phyloP scores from a whole-genome alignment of 2,329 filamentous ascomycete species.

The Septoria linicola region DNA sequence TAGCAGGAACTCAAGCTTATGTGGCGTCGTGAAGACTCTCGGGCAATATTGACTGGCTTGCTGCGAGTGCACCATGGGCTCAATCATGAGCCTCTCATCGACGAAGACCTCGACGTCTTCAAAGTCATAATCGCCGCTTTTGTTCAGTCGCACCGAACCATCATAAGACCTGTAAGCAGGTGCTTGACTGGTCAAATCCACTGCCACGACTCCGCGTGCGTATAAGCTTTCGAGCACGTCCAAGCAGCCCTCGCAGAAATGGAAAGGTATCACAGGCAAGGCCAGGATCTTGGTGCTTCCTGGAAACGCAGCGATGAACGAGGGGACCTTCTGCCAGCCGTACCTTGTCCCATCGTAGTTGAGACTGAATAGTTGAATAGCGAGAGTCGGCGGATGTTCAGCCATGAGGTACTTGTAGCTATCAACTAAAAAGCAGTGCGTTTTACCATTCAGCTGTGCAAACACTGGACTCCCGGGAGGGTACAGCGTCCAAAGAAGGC shows the following conservation, averaged over 20 bases:
- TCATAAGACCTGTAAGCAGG: slow-evolving; percentile 19
- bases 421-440: slow-evolving; percentile 19
- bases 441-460: slow-evolving; percentile 8
- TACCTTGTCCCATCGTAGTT: slow-evolving; percentile 19
- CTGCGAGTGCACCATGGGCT: slow-evolving; percentile 18
- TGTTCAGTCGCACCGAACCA: slow-evolving; percentile 15
- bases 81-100: slow-evolving; percentile 18
- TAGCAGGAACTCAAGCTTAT: slow-evolving; percentile 20
- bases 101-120: slow-evolving; percentile 21
- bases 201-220: slow-evolving; percentile 8
- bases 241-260: slow-evolving; percentile 4
- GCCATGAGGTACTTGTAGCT: slow-evolving; percentile 19
- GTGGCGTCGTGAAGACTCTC: slow-evolving; percentile 18
- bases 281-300: slow-evolving; percentile 16
- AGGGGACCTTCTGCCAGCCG: slow-evolving; percentile 18
- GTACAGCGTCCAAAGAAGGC: slow-evolving; percentile 24
- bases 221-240: slow-evolving; percentile 4
- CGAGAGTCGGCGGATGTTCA: slow-evolving; percentile 12
- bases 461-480: slow-evolving; percentile 19
- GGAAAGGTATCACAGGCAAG: slow-evolving; percentile 16
- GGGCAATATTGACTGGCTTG: slow-evolving; percentile 18
- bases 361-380: slow-evolving; percentile 13
- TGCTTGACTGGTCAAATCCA: slow-evolving; percentile 5
- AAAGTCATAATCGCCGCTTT: slow-evolving; percentile 14
- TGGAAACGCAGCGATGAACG: slow-evolving; percentile 10